Evolutionary conservation across 2,329 filamentous ascomycete genomes (phyloP), one percentile per base, ranked within the genome.

Genomic region (Salinomyces thailandicus): DNA sequence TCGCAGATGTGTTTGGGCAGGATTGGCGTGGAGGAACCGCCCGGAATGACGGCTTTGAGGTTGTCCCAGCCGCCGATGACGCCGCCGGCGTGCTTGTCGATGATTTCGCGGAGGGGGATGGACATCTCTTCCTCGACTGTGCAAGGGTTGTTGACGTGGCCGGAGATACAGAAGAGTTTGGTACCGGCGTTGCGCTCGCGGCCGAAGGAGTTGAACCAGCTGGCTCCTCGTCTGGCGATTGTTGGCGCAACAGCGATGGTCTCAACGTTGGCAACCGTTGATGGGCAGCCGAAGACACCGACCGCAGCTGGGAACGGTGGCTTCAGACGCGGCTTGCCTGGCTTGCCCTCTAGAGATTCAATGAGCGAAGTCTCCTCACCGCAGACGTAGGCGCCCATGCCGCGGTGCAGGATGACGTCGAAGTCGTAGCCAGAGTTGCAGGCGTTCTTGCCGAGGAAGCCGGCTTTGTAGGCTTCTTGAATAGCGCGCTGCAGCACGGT

Each of bases 81-180:
- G 63, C 91, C 91, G 61, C 91, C 91, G 60, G 91, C 96, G 75
- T 98, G 91, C 69, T 85, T 91, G 46, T 98, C 91, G 54, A 98
- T 96, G 46, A 98, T 77, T 65, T 98, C 91, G 30, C 84, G 81
- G 42, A 98, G 77, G 29, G 91, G 82, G 51, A 98, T 98, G 35
- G 85, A 93, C 91, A 98, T 98, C 68, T 98, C 91, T 68, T 98
- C 91, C 65, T 98, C 91, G 43, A 98, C 91, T 1, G 91, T 96
- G 63, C 77, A 85, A 37, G 91, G 91, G 71, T 96, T 93, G 75
- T 98, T 98, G 69, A 98, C 91, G 63, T 96, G 85, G 18, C 91
- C 91, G 37, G 89, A 96, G 61, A 98, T 96, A 64, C 87, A 95
- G 72, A 82, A 98, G 28, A 98, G 81, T 73, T 98, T 98, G 47